A percentile compares a stretch with the other conserved stretches of the same genome.
phyloP scores from a whole-genome alignment of 1,139 yeast species.

The Pichia sp. region DNA sequence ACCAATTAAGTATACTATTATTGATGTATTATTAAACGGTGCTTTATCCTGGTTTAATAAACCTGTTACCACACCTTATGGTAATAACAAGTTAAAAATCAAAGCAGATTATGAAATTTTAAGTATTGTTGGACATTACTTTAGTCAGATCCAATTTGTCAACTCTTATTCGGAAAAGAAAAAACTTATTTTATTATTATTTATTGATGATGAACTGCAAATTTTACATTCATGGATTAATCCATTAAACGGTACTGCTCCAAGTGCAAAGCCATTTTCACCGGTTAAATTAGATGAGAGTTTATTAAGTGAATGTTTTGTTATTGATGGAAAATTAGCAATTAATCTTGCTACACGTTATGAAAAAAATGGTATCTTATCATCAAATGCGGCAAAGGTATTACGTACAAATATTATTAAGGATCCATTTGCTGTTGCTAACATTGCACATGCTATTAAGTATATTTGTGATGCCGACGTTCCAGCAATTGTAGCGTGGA shows the following conservation, averaged over 20 bases:
- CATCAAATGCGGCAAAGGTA: slow-evolving; percentile 13
- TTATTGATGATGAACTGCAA: slow-evolving; percentile 71
- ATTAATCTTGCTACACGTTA: slow-evolving; percentile 62
- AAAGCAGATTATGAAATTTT: slow-evolving; percentile 63
- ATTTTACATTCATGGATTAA: slow-evolving; percentile 74
- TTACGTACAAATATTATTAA: slow-evolving; percentile 21
- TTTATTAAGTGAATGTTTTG: slow-evolving; percentile 50
- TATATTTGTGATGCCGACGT: slow-evolving; percentile 42
- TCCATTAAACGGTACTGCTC: slow-evolving; percentile 50
- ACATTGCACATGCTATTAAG: slow-evolving; percentile 60
- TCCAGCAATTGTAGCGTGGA: slow-evolving; percentile 62
- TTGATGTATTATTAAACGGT: slow-evolving; percentile 54
- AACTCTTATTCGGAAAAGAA: slow-evolving; percentile 32
- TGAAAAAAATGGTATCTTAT: slow-evolving; percentile 21
- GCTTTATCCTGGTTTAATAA: slow-evolving; percentile 74
- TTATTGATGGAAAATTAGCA: slow-evolving; percentile 67
- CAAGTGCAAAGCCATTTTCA: slow-evolving; percentile 22
- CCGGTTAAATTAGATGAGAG: slow-evolving; percentile 33
- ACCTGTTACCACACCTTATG: slow-evolving; percentile 69
- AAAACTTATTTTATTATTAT: slow-evolving; percentile 47
- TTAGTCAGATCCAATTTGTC: slow-evolving; percentile 14
- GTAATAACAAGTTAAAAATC: slow-evolving; percentile 68
- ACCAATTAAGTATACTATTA: slow-evolving; percentile 40
- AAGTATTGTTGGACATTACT: slow-evolving; percentile 40
- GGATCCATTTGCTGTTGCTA: slow-evolving; percentile 58